Percentiles rank a stretch among this genome's conserved stretches.
Evolutionary conservation across 2,329 filamentous ascomycete genomes (phyloP).

Genomic region (Pseudocercospora pini-densiflorae): DNA sequence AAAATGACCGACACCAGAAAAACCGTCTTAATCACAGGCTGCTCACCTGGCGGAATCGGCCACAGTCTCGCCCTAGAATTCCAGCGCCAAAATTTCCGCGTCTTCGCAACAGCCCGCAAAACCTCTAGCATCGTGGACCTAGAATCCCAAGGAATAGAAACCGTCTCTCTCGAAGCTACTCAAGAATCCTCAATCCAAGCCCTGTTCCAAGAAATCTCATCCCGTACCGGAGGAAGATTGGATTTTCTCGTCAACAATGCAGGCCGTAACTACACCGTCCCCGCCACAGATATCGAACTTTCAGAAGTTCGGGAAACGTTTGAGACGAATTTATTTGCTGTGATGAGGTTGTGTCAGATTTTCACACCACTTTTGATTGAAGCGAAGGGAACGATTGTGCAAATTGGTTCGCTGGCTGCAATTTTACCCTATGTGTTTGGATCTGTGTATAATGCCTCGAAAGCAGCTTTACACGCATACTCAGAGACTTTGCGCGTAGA

Average conservation of each 20-base stretch:
- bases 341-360: conserved; percentile 62
- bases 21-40: conserved; percentile 43
- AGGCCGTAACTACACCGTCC: conserved; percentile 52
- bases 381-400: conserved; percentile 49
- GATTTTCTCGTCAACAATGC: conserved; percentile 65
- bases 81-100: conserved; percentile 56
- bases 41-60: conserved; percentile 62
- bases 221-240: conserved; percentile 53
- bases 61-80: conserved; percentile 64
- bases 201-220: conserved; percentile 52
- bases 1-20: conserved; percentile 25
- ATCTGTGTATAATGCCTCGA: conserved; percentile 60
- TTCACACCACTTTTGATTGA: conserved; percentile 60
- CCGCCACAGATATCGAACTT: conserved; percentile 60
- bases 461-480: conserved; percentile 64
- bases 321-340: conserved; percentile 61
- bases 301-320: conserved; percentile 53
- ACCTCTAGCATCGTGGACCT: conserved; percentile 55
- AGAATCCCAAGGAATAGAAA: conserved; percentile 57
- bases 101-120: conserved; percentile 63
- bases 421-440: conserved; percentile 51
- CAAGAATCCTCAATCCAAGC: conserved; percentile 53
- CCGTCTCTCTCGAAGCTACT: conserved; percentile 59
- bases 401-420: conserved; percentile 51
- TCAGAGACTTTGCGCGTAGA: conserved; percentile 63